Percentiles rank a stretch among this genome's conserved stretches.
Evolutionary conservation across 2,329 filamentous ascomycete species (phyloP).

Genomic region (Lecanicillium sp.): DNA sequence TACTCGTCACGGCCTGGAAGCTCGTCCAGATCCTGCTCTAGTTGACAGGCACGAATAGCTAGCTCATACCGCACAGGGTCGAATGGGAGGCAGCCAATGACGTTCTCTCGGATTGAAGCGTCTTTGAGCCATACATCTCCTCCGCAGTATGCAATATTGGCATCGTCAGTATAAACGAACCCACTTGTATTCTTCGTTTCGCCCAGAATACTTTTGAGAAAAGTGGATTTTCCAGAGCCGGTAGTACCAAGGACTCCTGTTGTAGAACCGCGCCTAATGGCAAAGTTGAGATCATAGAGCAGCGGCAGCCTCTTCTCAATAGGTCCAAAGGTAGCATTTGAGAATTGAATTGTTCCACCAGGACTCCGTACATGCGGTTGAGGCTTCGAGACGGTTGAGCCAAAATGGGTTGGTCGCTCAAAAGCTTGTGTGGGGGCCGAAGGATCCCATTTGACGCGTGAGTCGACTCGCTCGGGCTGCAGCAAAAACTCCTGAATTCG

Average conservation of each 20-base stretch:
- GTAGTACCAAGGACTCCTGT: background rate
- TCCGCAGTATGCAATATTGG: constrained; percentile 1
- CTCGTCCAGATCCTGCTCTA: background rate
- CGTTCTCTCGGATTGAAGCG: background rate
- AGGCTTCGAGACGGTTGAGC: background rate
- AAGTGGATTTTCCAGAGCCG: background rate
- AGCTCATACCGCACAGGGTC: constrained; percentile 1
- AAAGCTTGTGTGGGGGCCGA: background rate
- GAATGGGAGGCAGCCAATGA: background rate
- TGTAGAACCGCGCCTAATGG: background rate
- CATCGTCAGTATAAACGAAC: background rate
- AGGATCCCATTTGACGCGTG: background rate
- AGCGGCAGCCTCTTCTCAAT: background rate
- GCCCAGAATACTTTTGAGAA: background rate
- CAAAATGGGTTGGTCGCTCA: background rate
- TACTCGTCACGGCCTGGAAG: background rate
- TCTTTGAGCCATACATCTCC: background rate
- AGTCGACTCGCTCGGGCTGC: background rate
- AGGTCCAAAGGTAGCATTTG: background rate
- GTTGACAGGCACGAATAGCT: background rate
- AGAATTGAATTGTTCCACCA: background rate
- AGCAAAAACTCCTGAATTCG: background rate
- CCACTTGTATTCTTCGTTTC: background rate
- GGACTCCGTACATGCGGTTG: background rate
- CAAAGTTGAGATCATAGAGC: background rate